phyloP scores from a whole-genome alignment of 1,284 basidiomycete species.

The Hemileia vastatrix region DNA sequence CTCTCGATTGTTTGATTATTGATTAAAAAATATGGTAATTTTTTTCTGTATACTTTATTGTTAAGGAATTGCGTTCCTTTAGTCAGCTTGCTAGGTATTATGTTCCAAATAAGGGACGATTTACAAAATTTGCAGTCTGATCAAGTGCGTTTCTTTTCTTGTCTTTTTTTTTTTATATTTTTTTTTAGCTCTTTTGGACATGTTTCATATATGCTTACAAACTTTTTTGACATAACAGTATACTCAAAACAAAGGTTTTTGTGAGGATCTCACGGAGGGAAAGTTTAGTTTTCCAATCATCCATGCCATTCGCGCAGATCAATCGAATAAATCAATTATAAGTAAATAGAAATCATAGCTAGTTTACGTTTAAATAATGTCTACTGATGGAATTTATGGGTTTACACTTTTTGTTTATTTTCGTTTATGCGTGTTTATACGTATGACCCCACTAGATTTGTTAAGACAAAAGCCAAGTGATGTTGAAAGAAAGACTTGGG shows the following conservation, averaged over 20 bases:
- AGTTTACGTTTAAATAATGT: no score
- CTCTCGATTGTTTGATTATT: neutral
- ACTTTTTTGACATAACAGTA: conserved; percentile 53
- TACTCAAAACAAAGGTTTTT: conserved; percentile 81
- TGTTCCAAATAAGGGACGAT: conserved; percentile 94
- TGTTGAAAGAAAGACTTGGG: conserved; percentile 65
- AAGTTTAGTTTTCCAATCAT: conserved; percentile 95
- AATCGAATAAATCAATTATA: conserved; percentile 62
- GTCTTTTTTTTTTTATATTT: neutral
- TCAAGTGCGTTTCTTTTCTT: conserved; percentile 51
- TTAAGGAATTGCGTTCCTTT: conserved; percentile 77
- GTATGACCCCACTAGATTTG: neutral
- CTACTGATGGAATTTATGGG: no score
- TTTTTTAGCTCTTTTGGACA: neutral
- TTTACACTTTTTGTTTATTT: no score
- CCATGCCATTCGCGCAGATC: conserved; percentile 70
- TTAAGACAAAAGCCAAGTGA: conserved; percentile 76
- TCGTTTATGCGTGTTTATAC: no score
- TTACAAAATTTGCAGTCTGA: conserved; percentile 88
- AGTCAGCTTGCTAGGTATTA: conserved; percentile 85
- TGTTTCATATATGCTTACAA: neutral
- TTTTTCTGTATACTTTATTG: neutral
- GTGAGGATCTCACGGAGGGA: conserved; percentile 88
- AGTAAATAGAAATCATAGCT: no score
- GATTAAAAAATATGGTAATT: neutral